A percentile compares a stretch with the other conserved stretches of the same genome.
Conservation (phyloP, 768 basidiomycete genomes). For the Boletus fagicola region DNA sequence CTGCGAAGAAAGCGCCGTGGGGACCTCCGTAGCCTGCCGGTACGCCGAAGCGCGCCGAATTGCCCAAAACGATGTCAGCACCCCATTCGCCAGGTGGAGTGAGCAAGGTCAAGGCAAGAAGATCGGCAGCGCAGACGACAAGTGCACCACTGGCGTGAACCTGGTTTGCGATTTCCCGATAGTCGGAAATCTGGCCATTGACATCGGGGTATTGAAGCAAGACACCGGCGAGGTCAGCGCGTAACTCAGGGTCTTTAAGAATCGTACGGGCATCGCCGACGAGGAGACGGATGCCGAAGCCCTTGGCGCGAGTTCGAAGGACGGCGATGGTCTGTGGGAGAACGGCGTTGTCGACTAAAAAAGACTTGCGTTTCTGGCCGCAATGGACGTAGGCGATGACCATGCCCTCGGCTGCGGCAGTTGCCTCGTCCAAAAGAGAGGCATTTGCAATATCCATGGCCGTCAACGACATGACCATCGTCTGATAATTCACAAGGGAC, state of each 20-base stretch:
- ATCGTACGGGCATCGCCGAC: conserved; percentile 58
- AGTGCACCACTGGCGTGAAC: conserved; percentile 78
- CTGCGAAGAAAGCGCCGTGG: conserved; percentile 96
- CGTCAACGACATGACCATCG: conserved; percentile 93
- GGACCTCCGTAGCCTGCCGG: conserved; percentile 97
- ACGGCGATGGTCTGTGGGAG: conserved; percentile 89
- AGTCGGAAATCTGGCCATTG: conserved; percentile 80
- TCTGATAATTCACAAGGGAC: conserved; percentile 95
- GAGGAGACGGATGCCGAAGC: conserved; percentile 84
- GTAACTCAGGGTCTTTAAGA: conserved; percentile 51
- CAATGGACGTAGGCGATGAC: conserved; percentile 81
- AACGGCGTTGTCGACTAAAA: conserved; percentile 82
- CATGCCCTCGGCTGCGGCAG: conserved; percentile 96
- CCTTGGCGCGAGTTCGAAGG: conserved; percentile 85
- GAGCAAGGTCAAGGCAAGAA: conserved; percentile 88
- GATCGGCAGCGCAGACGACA: conserved; percentile 85
- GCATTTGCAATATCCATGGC: conserved; percentile 96
- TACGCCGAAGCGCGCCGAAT: conserved; percentile 95
- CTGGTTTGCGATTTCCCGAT: conserved; percentile 56
- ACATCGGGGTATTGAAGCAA: conserved; percentile 95
- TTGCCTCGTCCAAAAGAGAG: conserved; percentile 91
- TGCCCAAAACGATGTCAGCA: conserved; percentile 92
- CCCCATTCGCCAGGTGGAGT: conserved; percentile 99
- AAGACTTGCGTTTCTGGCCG: conserved; percentile 72
- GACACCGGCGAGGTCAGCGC: conserved; percentile 74